phyloP scores from a whole-genome alignment of 2,329 filamentous ascomycete species.

The Fusarium pseudocircinatum region DNA sequence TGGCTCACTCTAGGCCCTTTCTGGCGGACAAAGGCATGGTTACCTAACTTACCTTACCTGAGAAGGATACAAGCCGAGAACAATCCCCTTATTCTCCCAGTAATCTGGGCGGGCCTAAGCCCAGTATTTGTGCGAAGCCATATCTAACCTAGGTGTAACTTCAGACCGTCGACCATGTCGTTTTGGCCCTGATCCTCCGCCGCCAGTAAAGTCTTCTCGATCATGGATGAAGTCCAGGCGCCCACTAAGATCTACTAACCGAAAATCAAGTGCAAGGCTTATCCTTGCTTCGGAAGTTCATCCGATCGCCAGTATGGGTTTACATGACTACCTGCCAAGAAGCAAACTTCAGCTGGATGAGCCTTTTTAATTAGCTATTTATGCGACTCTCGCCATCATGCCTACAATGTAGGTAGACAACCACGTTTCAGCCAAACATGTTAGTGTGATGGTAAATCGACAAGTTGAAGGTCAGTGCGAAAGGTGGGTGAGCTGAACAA shows the following conservation, averaged over 20 bases:
- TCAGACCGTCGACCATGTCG: neutral
- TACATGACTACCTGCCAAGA: neutral
- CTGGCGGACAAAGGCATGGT: neutral
- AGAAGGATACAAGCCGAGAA: conserved; percentile 16
- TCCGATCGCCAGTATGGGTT: conserved; percentile 21
- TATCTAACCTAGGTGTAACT: conserved; percentile 8
- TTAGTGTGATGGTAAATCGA: conserved; percentile 6
- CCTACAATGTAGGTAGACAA: neutral
- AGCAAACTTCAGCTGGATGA: neutral
- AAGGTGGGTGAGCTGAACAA: conserved; percentile 8
- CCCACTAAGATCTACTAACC: conserved; percentile 40
- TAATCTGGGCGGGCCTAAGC: conserved; percentile 12
- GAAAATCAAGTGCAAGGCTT: conserved; percentile 13
- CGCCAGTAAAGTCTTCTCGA: conserved; percentile 3
- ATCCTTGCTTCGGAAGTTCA: conserved; percentile 3
- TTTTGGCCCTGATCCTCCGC: conserved; percentile 1
- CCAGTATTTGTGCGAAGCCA: conserved; percentile 24
- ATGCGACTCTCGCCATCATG: conserved; percentile 24
- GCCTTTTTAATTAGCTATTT: neutral
- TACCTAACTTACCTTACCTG: neutral
- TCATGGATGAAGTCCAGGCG: neutral
- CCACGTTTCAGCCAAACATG: neutral
- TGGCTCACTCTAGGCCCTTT: neutral
- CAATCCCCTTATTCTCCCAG: conserved; percentile 16
- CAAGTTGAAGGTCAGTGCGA: conserved; percentile 1